Percentiles rank a stretch among this genome's conserved stretches.
phyloP scores from a whole-genome alignment of 257 asterid species.

The Mitragyna speciosa region DNA sequence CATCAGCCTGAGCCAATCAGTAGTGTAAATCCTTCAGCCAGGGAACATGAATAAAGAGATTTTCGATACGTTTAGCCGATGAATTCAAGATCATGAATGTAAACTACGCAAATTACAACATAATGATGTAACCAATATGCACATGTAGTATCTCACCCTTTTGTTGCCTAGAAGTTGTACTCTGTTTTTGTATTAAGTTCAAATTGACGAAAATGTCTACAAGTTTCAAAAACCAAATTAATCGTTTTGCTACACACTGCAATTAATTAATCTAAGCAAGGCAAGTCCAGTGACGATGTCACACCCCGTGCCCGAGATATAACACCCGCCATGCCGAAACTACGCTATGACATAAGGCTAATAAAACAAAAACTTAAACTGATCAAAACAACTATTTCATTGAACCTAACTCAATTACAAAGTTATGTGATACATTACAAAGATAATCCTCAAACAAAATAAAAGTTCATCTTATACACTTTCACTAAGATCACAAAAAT shows the following conservation, averaged over 20 bases:
- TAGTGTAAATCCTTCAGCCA: not conserved
- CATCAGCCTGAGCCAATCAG: not conserved
- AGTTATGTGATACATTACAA: too few relatives aligned
- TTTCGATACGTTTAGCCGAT: not conserved
- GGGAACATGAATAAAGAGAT: not conserved
- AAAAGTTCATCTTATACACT: too few relatives aligned
- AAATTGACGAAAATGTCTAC: not conserved
- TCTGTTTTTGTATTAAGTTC: not conserved
- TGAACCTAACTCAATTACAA: too few relatives aligned
- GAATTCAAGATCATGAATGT: not conserved
- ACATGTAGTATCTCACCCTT: not conserved
- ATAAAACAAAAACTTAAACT: too few relatives aligned
- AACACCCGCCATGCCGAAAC: too few relatives aligned
- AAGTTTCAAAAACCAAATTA: not conserved
- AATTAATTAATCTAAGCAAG: not conserved
- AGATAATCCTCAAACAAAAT: too few relatives aligned
- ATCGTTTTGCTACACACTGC: not conserved
- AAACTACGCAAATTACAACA: not conserved
- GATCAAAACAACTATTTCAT: too few relatives aligned
- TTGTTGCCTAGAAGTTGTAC: not conserved
- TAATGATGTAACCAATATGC: not conserved
- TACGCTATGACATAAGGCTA: too few relatives aligned
- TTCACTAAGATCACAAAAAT: too few relatives aligned
- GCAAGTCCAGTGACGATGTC: not conserved
- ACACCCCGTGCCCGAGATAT: too few relatives aligned